Evolutionary conservation across 306 rosid species (phyloP).

Genomic region (Corylus americana): DNA sequence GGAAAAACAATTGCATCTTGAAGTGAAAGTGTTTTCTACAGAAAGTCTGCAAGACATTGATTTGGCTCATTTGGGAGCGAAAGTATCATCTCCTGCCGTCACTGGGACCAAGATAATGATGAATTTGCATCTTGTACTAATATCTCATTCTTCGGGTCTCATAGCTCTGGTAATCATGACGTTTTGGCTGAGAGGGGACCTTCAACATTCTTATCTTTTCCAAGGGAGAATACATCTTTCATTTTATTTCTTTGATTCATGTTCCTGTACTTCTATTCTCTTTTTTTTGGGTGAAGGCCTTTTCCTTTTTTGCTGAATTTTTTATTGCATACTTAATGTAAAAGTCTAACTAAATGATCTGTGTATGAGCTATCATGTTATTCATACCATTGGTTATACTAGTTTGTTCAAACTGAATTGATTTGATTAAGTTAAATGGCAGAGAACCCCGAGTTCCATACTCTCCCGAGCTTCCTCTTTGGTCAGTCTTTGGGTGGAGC

Average conservation of each 20-base stretch:
- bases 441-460: slow-evolving; percentile 60
- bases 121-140: neutral
- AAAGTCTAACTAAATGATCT: slow-evolving; percentile 16
- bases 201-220: neutral
- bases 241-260: neutral
- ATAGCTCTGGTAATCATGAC: neutral
- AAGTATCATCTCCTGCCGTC: neutral
- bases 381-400: neutral
- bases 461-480: slow-evolving; percentile 76
- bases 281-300: neutral
- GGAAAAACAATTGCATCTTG: neutral
- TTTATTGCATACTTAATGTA: neutral
- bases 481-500: slow-evolving; percentile 99
- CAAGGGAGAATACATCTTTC: neutral
- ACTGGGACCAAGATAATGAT: neutral
- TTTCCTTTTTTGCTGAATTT: neutral
- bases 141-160: neutral
- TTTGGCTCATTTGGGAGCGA: neutral
- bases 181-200: too few species aligned
- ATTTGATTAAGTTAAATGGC: slow-evolving; percentile 34
- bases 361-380: slow-evolving; percentile 3
- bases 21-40: neutral
- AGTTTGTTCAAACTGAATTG: slow-evolving; percentile 1
- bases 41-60: neutral
- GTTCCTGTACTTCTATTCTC: neutral